Percentiles rank a stretch among this genome's conserved stretches.
Conservation (phyloP, 2,329 filamentous ascomycete genomes). For the Raffaelea arxii region DNA sequence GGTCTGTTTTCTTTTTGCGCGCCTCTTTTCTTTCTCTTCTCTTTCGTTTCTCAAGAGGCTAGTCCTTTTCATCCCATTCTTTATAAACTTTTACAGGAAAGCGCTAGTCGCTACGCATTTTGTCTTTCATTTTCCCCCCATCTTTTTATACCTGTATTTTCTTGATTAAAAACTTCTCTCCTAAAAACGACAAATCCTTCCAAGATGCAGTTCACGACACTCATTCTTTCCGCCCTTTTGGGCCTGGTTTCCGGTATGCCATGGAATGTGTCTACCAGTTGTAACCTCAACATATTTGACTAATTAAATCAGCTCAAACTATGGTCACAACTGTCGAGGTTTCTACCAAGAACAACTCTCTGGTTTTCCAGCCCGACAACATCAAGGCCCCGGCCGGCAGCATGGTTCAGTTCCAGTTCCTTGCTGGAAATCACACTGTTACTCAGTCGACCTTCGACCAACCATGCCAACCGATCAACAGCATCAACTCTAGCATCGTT, state of each 20-base stretch:
- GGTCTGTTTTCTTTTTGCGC: constrained; percentile 11
- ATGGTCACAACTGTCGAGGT: constrained; percentile 50
- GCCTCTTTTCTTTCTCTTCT: constrained; percentile 14
- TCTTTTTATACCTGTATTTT: constrained; percentile 18
- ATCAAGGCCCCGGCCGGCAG: constrained; percentile 53
- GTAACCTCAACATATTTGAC: neutral
- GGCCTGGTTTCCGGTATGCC: constrained; percentile 34
- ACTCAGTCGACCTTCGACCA: constrained; percentile 60
- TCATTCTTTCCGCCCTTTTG: constrained; percentile 37
- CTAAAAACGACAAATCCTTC: constrained; percentile 5
- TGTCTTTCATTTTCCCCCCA: constrained; percentile 14
- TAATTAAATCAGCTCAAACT: constrained; percentile 14
- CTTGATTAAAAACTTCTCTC: constrained; percentile 10
- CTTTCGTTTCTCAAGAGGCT: constrained; percentile 26
- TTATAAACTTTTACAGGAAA: constrained; percentile 16
- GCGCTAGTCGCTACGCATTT: constrained; percentile 39
- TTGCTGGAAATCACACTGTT: constrained; percentile 64
- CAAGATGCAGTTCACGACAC: constrained; percentile 44
- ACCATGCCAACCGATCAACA: constrained; percentile 19
- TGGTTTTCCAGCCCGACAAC: constrained; percentile 57
- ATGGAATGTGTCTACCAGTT: neutral
- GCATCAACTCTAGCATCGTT: constrained; percentile 39
- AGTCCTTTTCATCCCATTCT: constrained; percentile 29
- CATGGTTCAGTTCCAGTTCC: constrained; percentile 59
- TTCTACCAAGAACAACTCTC: constrained; percentile 35